These are phyloP conservation scores for Nannochloropsis granulata DNA, from an alignment of 108 stramenopile species.

Conservation along the genomic window DNA sequence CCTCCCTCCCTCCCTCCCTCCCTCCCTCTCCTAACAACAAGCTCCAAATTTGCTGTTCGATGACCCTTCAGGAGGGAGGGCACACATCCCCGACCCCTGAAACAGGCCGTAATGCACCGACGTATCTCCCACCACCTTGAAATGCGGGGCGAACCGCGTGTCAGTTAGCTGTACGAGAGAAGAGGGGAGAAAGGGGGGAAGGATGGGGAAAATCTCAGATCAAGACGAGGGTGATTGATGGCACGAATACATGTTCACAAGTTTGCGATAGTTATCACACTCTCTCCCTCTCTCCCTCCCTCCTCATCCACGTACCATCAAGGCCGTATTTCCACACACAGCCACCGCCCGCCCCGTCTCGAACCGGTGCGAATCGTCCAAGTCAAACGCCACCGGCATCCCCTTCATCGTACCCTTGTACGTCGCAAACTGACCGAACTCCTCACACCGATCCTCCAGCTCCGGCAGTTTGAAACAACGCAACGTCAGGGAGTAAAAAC, in stretches of 20 bases:
- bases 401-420: constrained; percentile 81
- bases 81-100: background rate
- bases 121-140: background rate
- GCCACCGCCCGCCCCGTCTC: constrained; percentile 69
- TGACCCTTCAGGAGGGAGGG: too few species aligned
- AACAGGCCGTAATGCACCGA: background rate
- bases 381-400: constrained; percentile 43
- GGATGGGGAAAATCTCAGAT: background rate
- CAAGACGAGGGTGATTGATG: background rate
- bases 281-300: too few species aligned
- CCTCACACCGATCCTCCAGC: constrained; percentile 62
- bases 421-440: constrained; percentile 85
- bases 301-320: constrained; percentile 48
- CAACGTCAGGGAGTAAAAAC: constrained; percentile 85
- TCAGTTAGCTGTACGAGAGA: background rate
- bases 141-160: background rate
- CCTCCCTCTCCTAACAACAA: background rate
- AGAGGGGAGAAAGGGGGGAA: background rate
- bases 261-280: too few species aligned
- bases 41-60: background rate
- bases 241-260: too few species aligned
- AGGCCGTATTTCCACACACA: constrained; percentile 89
- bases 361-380: constrained; percentile 82
- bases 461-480: constrained; percentile 66
- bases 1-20: background rate